Conservation (phyloP, 1,284 basidiomycete genomes). For the Apiotrichum montevideense region DNA sequence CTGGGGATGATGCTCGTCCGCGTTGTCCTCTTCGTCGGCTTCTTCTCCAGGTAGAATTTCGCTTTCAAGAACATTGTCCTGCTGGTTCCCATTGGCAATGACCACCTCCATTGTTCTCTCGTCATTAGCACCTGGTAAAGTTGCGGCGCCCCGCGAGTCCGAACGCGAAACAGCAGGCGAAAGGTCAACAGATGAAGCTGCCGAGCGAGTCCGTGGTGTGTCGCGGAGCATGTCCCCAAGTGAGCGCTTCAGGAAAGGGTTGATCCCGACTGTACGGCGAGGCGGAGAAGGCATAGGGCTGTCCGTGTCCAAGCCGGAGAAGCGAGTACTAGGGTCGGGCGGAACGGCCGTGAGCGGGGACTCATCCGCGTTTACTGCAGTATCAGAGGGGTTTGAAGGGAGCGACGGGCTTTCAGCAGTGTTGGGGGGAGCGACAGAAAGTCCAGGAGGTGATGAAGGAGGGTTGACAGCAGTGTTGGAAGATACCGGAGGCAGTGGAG, state of each 20-base stretch:
- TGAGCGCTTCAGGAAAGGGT: slow-evolving; percentile 13
- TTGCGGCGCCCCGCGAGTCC: neutral
- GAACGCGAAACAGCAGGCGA: neutral
- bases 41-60: neutral
- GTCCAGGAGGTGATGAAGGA: neutral
- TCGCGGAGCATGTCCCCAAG: slow-evolving; percentile 8
- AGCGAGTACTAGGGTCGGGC: neutral
- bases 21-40: slow-evolving; percentile 1
- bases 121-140: neutral
- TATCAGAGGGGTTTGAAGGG: neutral
- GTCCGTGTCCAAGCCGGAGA: neutral
- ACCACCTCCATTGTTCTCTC: neutral
- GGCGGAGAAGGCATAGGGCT: neutral
- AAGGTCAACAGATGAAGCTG: neutral
- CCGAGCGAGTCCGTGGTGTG: neutral
- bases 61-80: neutral
- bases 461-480: neutral
- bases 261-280: neutral
- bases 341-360: neutral
- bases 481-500: neutral
- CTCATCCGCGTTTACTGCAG: neutral
- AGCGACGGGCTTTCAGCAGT: neutral
- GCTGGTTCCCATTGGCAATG: neutral
- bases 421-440: neutral
- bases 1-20: neutral